phyloP scores from a whole-genome alignment of 2,329 filamentous ascomycete species.

The Ophiostoma sp. region DNA sequence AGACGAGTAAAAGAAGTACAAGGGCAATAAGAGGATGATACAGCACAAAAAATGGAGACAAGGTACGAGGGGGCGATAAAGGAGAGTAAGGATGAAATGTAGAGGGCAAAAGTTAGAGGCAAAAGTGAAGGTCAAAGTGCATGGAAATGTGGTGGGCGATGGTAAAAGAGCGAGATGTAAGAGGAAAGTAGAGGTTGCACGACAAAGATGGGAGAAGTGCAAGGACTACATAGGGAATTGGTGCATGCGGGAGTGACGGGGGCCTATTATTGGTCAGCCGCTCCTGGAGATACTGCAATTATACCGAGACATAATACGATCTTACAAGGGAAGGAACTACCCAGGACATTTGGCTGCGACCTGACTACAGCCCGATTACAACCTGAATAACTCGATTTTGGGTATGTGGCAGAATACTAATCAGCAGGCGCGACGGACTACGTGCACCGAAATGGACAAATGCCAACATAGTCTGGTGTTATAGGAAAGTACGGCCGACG shows the following conservation, averaged over 20 bases:
- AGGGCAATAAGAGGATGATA: neutral
- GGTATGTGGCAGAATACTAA: neutral
- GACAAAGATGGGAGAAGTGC: conserved; percentile 1
- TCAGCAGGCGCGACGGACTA: neutral
- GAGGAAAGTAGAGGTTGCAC: conserved; percentile 13
- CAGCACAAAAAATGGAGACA: neutral
- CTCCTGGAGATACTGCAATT: conserved; percentile 4
- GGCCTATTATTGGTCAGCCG: conserved; percentile 4
- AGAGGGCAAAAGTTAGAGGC: neutral
- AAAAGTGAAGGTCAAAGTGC: neutral
- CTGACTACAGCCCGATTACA: neutral
- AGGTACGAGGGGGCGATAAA: neutral
- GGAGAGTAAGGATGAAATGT: neutral
- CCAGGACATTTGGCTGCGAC: neutral
- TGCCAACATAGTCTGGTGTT: neutral
- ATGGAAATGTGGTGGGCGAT: neutral
- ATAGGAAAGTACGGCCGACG: neutral
- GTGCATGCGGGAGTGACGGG: conserved; percentile 9
- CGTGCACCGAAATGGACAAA: neutral
- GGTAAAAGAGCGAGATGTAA: conserved; percentile 1
- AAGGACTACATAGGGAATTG: neutral
- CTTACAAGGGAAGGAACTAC: conserved; percentile 7
- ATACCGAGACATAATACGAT: conserved; percentile 9
- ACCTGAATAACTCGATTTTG: neutral
- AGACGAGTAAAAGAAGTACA: neutral